A percentile compares a stretch with the other conserved stretches of the same genome.
Evolutionary conservation across 2,329 filamentous ascomycete species (phyloP).

Genomic region (Xylariaceae sp.): DNA sequence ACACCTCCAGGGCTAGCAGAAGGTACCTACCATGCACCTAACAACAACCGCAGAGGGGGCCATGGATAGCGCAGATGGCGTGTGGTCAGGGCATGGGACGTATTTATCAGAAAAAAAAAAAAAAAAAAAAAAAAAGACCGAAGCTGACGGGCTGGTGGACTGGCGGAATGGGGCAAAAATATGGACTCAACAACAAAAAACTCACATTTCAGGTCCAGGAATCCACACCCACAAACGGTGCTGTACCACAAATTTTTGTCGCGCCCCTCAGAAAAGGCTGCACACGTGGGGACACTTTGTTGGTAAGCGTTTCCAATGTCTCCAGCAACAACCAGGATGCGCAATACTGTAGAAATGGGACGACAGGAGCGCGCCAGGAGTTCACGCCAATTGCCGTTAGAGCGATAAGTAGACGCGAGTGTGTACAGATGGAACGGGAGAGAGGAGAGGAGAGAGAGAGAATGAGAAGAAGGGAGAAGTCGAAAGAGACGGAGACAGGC

Average conservation of each 20-base stretch:
- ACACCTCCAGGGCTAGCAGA: no score
- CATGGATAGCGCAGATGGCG: background rate
- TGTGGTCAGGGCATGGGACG: background rate
- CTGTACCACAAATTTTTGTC: constrained; percentile 24
- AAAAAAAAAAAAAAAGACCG: constrained; percentile 6
- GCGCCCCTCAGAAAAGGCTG: constrained; percentile 25
- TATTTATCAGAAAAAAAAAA: constrained; percentile 1
- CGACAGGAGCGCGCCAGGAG: constrained; percentile 13
- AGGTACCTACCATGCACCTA: no score
- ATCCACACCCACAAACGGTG: constrained; percentile 23
- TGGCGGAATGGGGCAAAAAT: constrained; percentile 17
- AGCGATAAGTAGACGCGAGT: constrained; percentile 16
- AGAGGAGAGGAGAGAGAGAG: constrained; percentile 18
- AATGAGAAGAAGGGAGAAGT: constrained; percentile 17
- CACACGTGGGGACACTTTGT: constrained; percentile 26
- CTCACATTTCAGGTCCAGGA: constrained; percentile 20
- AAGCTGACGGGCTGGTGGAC: no score
- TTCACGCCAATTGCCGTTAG: constrained; percentile 9
- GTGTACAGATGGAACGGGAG: constrained; percentile 21
- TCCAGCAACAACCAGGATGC: constrained; percentile 22
- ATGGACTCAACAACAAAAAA: constrained; percentile 24
- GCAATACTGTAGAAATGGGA: constrained; percentile 6
- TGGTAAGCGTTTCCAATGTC: constrained; percentile 18
- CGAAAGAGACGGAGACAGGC: constrained; percentile 27
- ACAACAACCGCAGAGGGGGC: background rate